These are phyloP conservation scores for Digitaria exilis DNA, from an alignment of 202 grass and related monocot genomes.

Conservation along the genomic window DNA sequence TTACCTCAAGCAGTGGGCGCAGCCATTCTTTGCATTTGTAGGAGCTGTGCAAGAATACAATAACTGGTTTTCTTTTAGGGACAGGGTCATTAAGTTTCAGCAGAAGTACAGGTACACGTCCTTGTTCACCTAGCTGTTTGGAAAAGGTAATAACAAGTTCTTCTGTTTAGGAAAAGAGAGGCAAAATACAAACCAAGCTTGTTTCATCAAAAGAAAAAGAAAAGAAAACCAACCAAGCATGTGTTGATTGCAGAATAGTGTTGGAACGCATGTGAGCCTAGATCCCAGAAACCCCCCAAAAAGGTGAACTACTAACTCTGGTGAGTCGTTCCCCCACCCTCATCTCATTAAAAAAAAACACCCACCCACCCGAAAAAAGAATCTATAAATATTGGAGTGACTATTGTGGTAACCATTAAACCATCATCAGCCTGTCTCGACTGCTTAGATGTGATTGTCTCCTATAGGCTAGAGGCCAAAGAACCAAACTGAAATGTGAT, in stretches of 20 bases:
- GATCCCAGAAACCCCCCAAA: constrained; percentile 1
- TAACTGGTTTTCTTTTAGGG: constrained; percentile 65
- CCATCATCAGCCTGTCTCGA: neutral
- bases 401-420: neutral
- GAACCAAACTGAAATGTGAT: neutral
- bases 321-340: no score
- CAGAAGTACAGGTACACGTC: constrained; percentile 74
- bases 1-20: constrained; percentile 84
- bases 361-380: neutral
- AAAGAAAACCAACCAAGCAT: constrained; percentile 25
- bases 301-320: neutral
- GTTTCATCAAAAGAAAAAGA: constrained; percentile 21
- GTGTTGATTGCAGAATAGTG: neutral
- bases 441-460: constrained; percentile 3
- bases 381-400: neutral
- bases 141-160: neutral
- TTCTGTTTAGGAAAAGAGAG: constrained; percentile 29
- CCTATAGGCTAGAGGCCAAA: neutral
- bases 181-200: neutral
- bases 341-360: no score
- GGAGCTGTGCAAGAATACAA: constrained; percentile 89
- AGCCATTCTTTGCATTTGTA: constrained; percentile 98
- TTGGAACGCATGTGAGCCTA: neutral
- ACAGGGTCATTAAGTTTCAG: constrained; percentile 56
- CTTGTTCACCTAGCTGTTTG: constrained; percentile 71